Base-by-base conservation (phyloP, 805 yeast genomes). In the Kuraishia ogatae region DNA sequence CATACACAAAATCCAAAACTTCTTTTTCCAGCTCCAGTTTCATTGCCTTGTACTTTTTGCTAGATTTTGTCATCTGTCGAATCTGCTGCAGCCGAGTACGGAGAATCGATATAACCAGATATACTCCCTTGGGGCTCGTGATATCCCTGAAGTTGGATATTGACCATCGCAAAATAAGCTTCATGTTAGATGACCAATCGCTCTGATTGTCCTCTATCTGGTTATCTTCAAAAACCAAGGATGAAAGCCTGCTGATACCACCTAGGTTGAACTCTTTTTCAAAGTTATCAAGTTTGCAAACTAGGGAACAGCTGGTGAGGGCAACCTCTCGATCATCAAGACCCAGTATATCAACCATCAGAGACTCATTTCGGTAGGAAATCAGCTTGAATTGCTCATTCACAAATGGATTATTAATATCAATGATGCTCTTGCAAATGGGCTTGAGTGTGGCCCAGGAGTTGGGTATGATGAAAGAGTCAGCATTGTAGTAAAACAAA, bases 361-460 rank as follows among this genome's bases (percentile, higher is more conserved):
- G 70, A 2, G 90, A 84, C 68, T 86, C 90, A 64, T 87, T 87
- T 63, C 92, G 70, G 62, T 82, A 84, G 53, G 82, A 78, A 4
- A 86, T 79, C 29, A 85, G 63, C 53, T 83, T 83, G 52, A 83
- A 74, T 55, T 82, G 86, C 49, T 79, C 80, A 23, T 56, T 66
- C 54, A 62, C 69, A 50, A 56, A 63, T 49, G 69, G 70, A 61
- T 66, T 66, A 48, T 57, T 59, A 53, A 63, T 58, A 46, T 72
- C 74, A 52, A 74, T 59, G 2, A 72, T 71, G 21, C 73, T 75
- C 56, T 72, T 77, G 43, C 87, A 65, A 2, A 76, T 71, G 1
- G 77, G 71, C 54, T 80, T 80, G 50, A 84, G 68, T 17, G 76
- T 62, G 17, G 71, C 70, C 93, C 93, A 87, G 60, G 75, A 79